Base-by-base conservation (phyloP, 2,329 filamentous ascomycete species). In the Zymoseptoria passerinii region DNA sequence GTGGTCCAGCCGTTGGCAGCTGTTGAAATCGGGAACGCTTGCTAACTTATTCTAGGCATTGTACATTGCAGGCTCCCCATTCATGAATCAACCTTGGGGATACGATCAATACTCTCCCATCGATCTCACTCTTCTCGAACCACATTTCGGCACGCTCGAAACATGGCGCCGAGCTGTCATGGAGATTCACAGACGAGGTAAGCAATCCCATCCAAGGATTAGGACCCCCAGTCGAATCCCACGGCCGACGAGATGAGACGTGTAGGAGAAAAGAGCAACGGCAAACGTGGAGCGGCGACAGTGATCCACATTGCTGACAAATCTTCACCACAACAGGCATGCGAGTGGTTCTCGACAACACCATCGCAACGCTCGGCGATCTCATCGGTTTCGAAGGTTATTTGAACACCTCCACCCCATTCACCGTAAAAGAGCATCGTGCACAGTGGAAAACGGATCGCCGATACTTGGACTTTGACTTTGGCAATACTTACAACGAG, bases 281-380 rank as follows among this genome's bases (percentile, higher is more conserved):
- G 23, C 23, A 23, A 23, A 2, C 23, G 23, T 23, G 23, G 23
- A 23, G 2, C 23, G 23, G 23, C 23, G 4, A 23, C 23, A 23
- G 23, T 23, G 23, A 23, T 23, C 23, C 10, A 16, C 35, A 44
- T 16, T 44, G 3, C 7, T 44, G n/a, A 44, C 35, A 44, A 4
- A 23, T 44, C 13, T 5, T 44, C 2, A 44, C 35, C 35, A 16
- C 35, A n/a, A 6, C 7, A 44, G 35, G 28, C 50, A 86, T 86
- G 83, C 85, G 84, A 71, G 81, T 86, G 23, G 72, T 86, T 19
- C 72, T 86, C 58, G 83, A 86, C 66, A 85, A 85, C 65, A 86
- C 83, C 1, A 77, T 85, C 64, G 78, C 81, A 51, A 86, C 83
- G 0, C 75, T 86, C 76, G 81, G 81, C 52, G 82, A 86, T 63